Evolutionary conservation across 2,329 filamentous ascomycete species (phyloP).

Genomic region (Aspergillus neoniger): DNA sequence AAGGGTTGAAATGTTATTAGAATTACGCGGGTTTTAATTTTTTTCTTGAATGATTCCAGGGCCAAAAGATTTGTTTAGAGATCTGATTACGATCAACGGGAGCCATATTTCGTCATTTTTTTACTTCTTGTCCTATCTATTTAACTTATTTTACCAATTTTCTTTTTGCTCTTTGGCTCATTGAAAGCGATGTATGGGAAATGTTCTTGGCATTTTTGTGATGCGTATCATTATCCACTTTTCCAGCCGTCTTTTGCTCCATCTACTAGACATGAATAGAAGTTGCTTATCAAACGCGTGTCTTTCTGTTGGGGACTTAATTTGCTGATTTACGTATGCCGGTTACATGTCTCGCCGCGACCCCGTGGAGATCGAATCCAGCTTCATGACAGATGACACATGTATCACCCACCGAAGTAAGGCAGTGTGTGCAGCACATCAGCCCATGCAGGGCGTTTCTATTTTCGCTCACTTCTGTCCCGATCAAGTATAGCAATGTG

Average conservation of each 20-base stretch:
- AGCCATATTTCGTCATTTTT: conserved; percentile 9
- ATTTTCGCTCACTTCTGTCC: not conserved
- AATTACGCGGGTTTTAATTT: conserved; percentile 23
- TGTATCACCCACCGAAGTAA: not conserved
- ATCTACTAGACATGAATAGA: conserved; percentile 1
- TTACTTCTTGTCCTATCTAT: conserved; percentile 16
- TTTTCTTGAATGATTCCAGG: conserved; percentile 21
- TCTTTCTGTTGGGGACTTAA: not conserved
- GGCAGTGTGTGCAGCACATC: no score
- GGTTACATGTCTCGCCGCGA: not conserved
- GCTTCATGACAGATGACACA: not conserved
- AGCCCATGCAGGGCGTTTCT: not conserved
- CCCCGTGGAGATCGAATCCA: not conserved
- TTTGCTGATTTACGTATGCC: not conserved
- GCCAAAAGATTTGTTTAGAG: conserved; percentile 21
- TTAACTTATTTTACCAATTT: conserved; percentile 5
- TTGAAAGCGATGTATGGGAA: conserved; percentile 35
- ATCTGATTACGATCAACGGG: conserved; percentile 22
- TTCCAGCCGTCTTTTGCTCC: conserved; percentile 6
- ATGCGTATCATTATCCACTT: conserved; percentile 1
- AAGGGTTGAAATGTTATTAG: conserved; percentile 22
- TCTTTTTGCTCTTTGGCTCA: not conserved
- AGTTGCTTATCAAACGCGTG: not conserved
- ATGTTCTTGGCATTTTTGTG: conserved; percentile 32
- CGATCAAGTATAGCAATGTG: not conserved